Conservation (phyloP, 108 stramenopile species). For the Pseudonitzschia pungens region DNA sequence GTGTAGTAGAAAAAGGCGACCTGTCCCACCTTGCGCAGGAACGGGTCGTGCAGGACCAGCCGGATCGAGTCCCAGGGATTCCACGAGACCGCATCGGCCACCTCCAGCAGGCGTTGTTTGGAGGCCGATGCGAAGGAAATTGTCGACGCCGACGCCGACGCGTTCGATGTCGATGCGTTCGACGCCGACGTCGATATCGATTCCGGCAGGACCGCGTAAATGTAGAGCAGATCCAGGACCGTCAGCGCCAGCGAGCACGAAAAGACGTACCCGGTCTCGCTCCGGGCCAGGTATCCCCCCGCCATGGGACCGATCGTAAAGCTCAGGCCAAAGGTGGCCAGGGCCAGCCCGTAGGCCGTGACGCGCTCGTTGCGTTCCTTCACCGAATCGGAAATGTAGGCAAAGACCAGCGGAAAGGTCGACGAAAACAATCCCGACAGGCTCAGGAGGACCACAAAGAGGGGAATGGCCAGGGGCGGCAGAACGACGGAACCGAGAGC, state of each 20-base stretch:
- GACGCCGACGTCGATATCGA: slow-evolving; percentile 8
- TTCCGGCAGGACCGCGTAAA: slow-evolving; percentile 78
- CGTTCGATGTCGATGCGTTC: neutral
- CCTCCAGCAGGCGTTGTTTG: slow-evolving; percentile 7
- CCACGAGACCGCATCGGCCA: slow-evolving; percentile 41
- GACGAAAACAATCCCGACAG: slow-evolving; percentile 89
- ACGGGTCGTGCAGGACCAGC: slow-evolving; percentile 62
- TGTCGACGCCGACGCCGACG: neutral
- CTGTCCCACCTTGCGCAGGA: slow-evolving; percentile 74
- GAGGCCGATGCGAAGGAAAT: neutral
- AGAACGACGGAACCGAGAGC: neutral
- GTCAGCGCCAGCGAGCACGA: slow-evolving; percentile 55
- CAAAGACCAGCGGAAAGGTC: slow-evolving; percentile 97
- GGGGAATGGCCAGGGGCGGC: slow-evolving; percentile 41
- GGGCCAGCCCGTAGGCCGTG: slow-evolving; percentile 94
- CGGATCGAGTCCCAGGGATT: slow-evolving; percentile 65
- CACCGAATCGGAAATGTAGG: slow-evolving; percentile 95
- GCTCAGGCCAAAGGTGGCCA: slow-evolving; percentile 90
- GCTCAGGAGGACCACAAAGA: slow-evolving; percentile 76
- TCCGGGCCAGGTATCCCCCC: slow-evolving; percentile 87
- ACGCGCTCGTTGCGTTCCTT: slow-evolving; percentile 77
- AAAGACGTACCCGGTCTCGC: slow-evolving; percentile 67
- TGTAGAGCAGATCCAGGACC: slow-evolving; percentile 73
- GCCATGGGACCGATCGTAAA: slow-evolving; percentile 95
- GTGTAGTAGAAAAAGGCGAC: slow-evolving; percentile 94